Conservation (phyloP, 495 filamentous ascomycete species). For the Penicillium silybi region DNA sequence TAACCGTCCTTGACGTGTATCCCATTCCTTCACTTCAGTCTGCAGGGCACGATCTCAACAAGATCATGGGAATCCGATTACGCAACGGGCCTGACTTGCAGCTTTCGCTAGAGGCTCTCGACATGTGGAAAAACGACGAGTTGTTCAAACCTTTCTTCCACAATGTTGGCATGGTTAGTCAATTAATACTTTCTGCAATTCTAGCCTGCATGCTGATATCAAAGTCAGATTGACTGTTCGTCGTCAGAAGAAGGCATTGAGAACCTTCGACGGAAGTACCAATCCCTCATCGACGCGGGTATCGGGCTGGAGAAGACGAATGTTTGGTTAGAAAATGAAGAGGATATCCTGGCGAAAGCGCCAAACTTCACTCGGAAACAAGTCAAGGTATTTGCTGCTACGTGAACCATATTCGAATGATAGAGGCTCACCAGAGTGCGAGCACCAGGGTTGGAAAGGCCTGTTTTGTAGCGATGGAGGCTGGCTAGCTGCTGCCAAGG, state of each 20-base stretch:
- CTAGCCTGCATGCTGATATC: slow-evolving; percentile 3
- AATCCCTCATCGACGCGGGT: slow-evolving; percentile 12
- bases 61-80: slow-evolving; percentile 31
- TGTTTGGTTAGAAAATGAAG: slow-evolving; percentile 7
- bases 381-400: slow-evolving; percentile 11
- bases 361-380: slow-evolving; percentile 13
- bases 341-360: slow-evolving; percentile 8
- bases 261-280: slow-evolving; percentile 6
- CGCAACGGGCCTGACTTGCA: slow-evolving; percentile 15
- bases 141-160: slow-evolving; percentile 46
- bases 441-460: slow-evolving; percentile 15
- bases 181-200: neutral
- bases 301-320: slow-evolving; percentile 17
- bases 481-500: slow-evolving; percentile 21
- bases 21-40: slow-evolving; percentile 40
- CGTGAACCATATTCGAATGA: neutral
- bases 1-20: slow-evolving; percentile 44
- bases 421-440: neutral
- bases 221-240: slow-evolving; percentile 16
- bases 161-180: slow-evolving; percentile 24
- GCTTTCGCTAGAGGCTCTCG: slow-evolving; percentile 24
- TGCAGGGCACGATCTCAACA: slow-evolving; percentile 48
- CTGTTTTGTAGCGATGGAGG: slow-evolving; percentile 15
- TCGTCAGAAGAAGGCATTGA: slow-evolving; percentile 16
- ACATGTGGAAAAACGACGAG: slow-evolving; percentile 43